Conservation (phyloP, 2,329 filamentous ascomycete genomes). For the Neofusicoccum kwambonambiense region DNA sequence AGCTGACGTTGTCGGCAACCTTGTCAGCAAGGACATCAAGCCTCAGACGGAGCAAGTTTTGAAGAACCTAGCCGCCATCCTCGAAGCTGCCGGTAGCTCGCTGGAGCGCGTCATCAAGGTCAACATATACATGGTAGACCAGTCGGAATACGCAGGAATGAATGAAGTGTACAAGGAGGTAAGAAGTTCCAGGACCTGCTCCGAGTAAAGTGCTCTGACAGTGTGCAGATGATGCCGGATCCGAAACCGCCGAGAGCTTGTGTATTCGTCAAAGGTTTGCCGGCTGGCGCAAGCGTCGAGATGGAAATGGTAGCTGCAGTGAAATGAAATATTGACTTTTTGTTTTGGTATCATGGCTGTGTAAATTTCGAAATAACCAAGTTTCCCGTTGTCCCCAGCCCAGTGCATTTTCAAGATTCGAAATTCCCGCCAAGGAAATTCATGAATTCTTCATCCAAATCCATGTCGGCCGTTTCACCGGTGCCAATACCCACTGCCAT, state of each 20-base stretch:
- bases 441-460: constrained; percentile 9
- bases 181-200: neutral
- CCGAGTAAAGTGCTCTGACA: neutral
- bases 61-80: constrained; percentile 30
- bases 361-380: neutral
- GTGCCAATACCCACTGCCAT: constrained; percentile 6
- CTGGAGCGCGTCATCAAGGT: constrained; percentile 31
- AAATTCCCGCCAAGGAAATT: constrained; percentile 2
- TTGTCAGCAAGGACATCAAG: constrained; percentile 8
- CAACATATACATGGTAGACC: constrained; percentile 32
- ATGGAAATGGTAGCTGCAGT: constrained; percentile 17
- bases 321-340: neutral
- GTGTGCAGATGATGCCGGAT: constrained; percentile 15
- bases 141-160: constrained; percentile 31
- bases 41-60: constrained; percentile 23
- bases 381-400: neutral
- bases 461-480: constrained; percentile 4
- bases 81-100: constrained; percentile 29
- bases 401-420: neutral
- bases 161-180: constrained; percentile 33
- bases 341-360: constrained; percentile 1
- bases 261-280: constrained; percentile 16
- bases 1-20: neutral
- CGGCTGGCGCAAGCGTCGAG: constrained; percentile 15
- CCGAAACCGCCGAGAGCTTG: constrained; percentile 18